Evolutionary conservation across 768 basidiomycete species (phyloP), one percentile per base, ranked within the genome.

Genomic region (Chalciporus sphaerocephalus): DNA sequence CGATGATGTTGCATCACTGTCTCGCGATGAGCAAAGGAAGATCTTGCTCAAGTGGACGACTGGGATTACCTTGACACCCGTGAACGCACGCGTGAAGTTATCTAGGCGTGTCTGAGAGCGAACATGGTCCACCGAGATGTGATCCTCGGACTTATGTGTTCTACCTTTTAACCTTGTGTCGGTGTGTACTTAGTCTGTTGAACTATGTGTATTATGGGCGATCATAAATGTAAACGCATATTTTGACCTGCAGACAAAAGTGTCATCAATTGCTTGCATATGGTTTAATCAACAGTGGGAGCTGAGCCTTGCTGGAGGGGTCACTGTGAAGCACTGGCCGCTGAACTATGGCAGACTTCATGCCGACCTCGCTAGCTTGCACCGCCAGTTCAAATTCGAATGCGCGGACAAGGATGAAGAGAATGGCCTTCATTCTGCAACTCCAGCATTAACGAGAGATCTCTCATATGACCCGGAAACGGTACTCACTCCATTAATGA

Each of bases 401-500:
- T 0, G 71, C 64, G 3, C 79, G 74, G 8, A 81, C 46, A 5
- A 81, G 69, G 0, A 70, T 69, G 47, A 79, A 81, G 0, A 81
- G 47, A 2, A 78, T 47, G 4, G 66, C 70, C 50, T 74, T 74
- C 1, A 4, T 28, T 28, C 27, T 28, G 4, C 9, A 28, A 12
- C 12, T 10, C 12, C 27, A 28, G 27, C 8, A 12, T 28, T 12
- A 28, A 3, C 9, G 7, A 28, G 27, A 12, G 9, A 8, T 7
- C n/a, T n/a, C 10, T n/a, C n/a, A 25, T 25, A n/a, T n/a, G n/a
- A n/a, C n/a, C n/a, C n/a, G n/a, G n/a, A n/a, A n/a, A n/a, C n/a
- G n/a, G n/a, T 4, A 71, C 78, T 38, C 50, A 81, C 78, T 81
- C 81, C 16, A 76, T 63, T 17, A 85, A 59, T 20, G 84, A 71